Evolutionary conservation across 768 basidiomycete species (phyloP).

Genomic region (Mycena galericulata): DNA sequence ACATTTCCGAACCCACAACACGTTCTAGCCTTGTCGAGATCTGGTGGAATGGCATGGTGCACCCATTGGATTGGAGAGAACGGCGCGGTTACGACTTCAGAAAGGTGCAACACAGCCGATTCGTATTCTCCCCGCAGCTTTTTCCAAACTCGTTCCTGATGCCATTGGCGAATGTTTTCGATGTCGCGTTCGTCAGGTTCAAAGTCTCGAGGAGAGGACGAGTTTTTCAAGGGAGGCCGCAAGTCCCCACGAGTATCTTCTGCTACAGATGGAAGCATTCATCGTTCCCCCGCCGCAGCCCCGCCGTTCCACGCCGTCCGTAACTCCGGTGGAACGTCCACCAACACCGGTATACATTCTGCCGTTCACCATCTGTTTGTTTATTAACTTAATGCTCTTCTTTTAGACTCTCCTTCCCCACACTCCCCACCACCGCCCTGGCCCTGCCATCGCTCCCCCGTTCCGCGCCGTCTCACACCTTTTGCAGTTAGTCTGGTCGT

Average conservation of each 20-base stretch:
- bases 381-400: background rate
- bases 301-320: too few relatives aligned
- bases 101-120: constrained; percentile 69
- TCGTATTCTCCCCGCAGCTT: constrained; percentile 84
- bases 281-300: too few relatives aligned
- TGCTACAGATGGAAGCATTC: constrained; percentile 14
- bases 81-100: constrained; percentile 65
- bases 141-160: constrained; percentile 77
- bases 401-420: background rate
- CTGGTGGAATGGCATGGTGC: too few relatives aligned
- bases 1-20: too few relatives aligned
- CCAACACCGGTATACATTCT: background rate
- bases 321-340: background rate
- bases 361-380: background rate
- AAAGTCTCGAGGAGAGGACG: constrained; percentile 65
- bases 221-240: constrained; percentile 64
- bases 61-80: background rate
- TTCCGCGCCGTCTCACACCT: background rate
- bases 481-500: background rate
- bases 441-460: background rate
- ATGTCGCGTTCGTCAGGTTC: constrained; percentile 64
- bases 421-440: background rate
- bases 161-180: constrained; percentile 74
- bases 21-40: too few relatives aligned
- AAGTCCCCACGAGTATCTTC: constrained; percentile 38